Base-by-base conservation (phyloP, 345 rosid species). In the Euphorbia lathyris region DNA sequence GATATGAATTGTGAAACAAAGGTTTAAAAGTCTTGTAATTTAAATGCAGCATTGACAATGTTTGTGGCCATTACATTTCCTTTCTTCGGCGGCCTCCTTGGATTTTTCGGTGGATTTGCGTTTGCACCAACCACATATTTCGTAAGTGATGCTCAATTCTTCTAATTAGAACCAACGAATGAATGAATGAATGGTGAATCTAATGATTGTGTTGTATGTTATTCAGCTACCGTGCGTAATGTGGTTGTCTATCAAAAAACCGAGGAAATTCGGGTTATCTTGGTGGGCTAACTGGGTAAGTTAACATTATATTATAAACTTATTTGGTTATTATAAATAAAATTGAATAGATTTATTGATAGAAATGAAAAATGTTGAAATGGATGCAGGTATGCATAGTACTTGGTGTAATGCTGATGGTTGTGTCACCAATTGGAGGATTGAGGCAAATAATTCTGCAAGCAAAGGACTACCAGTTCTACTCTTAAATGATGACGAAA, bases 81-180 rank as follows among this genome's bases (percentile, higher is more conserved):
- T 19, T 77, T 77, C 80, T 77, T 77, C 2, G 66, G 75, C 0
- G 79, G 72, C 9, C 75, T 76, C 9, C 75, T 76, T 5, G 63
- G 64, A 38, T 76, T 76, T 57, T 77, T 77, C 29, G 80, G 80
- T 5, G 80, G 80, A 57, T 77, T 77, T 77, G 80, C 80, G 52
- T 77, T 72, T 11, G 80, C 80, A 4, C 80, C 80, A 57, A 77
- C 80, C 1, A 72, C 80, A 45, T 77, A 77, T 60, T 77, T 72
- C 7, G 80, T 77, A 72, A 77, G 80, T 61, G 20, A 23, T 26
- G 5, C 7, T 29, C 47, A 1, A 11, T 2, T 25, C 2, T 1
- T 16, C 1, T 27, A 20, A 11, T 1, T 8, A 16, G 27, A 52
- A 11, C 5, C 4, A 17, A 23, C 25, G 20, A 42, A 51, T 36